phyloP scores from a whole-genome alignment of 768 basidiomycete species.

The Dioszegia crocea region DNA sequence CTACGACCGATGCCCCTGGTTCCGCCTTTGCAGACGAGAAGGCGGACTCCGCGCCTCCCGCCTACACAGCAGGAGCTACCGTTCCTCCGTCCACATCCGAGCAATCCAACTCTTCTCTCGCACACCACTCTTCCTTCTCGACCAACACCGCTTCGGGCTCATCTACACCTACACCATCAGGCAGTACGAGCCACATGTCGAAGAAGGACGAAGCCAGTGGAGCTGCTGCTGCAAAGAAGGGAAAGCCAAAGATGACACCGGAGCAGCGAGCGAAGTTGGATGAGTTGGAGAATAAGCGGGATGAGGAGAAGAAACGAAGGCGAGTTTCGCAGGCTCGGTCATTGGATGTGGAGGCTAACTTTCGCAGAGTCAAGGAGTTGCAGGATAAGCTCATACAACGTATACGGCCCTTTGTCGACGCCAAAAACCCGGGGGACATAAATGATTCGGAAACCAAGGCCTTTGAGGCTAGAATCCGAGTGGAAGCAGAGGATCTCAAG shows the following conservation, averaged over 20 bases:
- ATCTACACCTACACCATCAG: slow-evolving; percentile 16
- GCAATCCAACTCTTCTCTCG: slow-evolving; percentile 20
- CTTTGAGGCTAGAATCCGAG: slow-evolving; percentile 70
- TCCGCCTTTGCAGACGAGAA: slow-evolving; percentile 24
- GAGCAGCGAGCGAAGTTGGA: slow-evolving; percentile 82
- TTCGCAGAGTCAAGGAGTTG: slow-evolving; percentile 64
- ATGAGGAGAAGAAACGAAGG: slow-evolving; percentile 55
- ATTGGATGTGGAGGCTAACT: slow-evolving; percentile 56
- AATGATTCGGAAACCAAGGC: slow-evolving; percentile 71
- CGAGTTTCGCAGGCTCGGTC: slow-evolving; percentile 12
- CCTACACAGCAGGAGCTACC: slow-evolving; percentile 22
- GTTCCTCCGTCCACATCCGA: slow-evolving; percentile 12
- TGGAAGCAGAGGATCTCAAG: slow-evolving; percentile 91
- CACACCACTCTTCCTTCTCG: slow-evolving; percentile 20
- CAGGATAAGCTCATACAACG: slow-evolving; percentile 77
- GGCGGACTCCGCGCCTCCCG: slow-evolving; percentile 19
- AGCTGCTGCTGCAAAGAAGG: slow-evolving; percentile 50
- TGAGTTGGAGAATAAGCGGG: slow-evolving; percentile 74
- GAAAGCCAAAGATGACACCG: slow-evolving; percentile 58
- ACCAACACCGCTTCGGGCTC: slow-evolving; percentile 1
- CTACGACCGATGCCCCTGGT: slow-evolving; percentile 42
- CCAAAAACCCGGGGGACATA: slow-evolving; percentile 64
- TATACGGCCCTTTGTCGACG: slow-evolving; percentile 84
- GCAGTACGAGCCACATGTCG: slow-evolving; percentile 12
- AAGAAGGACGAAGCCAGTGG: slow-evolving; percentile 39